A percentile compares a stretch with the other conserved stretches of the same genome.
phyloP scores from a whole-genome alignment of 768 basidiomycete genomes.

The Boletus rubescentipes region DNA sequence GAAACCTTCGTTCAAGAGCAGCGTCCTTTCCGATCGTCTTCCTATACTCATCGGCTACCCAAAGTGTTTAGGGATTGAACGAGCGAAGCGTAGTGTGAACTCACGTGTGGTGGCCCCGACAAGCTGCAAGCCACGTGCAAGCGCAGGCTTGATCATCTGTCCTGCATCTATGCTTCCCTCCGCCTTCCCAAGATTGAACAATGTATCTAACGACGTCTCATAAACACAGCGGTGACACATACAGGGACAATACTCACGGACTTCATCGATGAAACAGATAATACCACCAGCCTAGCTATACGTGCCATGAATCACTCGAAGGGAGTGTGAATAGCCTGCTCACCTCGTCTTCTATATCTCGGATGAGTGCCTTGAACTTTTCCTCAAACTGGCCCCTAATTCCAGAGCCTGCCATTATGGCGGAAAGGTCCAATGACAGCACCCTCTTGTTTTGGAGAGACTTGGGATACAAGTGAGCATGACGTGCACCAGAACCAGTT shows the following conservation, averaged over 20 bases:
- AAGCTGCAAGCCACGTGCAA: constrained; percentile 83
- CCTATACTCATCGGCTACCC: constrained; percentile 74
- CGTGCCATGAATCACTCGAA: constrained; percentile 18
- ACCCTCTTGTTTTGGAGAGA: constrained; percentile 88
- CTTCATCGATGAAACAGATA: constrained; percentile 94
- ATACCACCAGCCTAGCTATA: constrained; percentile 60
- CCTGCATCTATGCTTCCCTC: constrained; percentile 93
- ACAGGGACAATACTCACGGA: constrained; percentile 57
- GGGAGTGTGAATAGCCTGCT: constrained; percentile 28
- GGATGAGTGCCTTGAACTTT: constrained; percentile 87
- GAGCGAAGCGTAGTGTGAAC: constrained; percentile 23
- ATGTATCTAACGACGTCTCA: constrained; percentile 46
- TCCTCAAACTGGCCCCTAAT: constrained; percentile 93
- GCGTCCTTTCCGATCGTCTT: constrained; percentile 93
- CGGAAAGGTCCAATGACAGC: constrained; percentile 79
- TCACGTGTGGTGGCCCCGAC: constrained; percentile 89
- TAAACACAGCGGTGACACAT: background rate
- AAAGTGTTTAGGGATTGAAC: background rate
- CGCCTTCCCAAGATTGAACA: constrained; percentile 87
- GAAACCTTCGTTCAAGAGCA: constrained; percentile 88
- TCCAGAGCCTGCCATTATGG: constrained; percentile 86
- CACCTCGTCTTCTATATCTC: constrained; percentile 85
- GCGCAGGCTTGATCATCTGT: constrained; percentile 90
- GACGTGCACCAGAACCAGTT: background rate
- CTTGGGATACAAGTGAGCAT: constrained; percentile 37